Evolutionary conservation across 2,329 filamentous ascomycete genomes (phyloP).

Genomic region (Nannizzia gypsea): DNA sequence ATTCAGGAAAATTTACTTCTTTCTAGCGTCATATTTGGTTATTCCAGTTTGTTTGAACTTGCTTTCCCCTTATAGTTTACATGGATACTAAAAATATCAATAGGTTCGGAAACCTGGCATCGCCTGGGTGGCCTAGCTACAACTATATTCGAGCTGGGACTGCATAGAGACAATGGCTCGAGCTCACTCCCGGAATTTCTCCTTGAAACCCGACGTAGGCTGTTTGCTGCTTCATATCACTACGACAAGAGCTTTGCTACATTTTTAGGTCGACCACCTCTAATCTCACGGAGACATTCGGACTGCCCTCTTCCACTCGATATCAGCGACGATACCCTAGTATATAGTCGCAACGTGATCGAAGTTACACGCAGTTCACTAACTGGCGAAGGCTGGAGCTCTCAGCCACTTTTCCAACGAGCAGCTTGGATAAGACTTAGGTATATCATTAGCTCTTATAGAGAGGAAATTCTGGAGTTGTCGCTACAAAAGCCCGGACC

Average conservation of each 20-base stretch:
- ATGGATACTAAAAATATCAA: not conserved
- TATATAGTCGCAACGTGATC: not conserved
- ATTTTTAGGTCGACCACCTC: not conserved
- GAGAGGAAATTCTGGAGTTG: constrained; percentile 5
- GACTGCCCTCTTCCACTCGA: constrained; percentile 3
- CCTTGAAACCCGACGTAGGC: not conserved
- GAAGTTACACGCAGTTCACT: not conserved
- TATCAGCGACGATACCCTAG: not conserved
- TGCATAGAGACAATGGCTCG: not conserved
- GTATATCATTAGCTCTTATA: not conserved
- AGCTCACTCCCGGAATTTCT: not conserved
- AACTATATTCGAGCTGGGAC: not conserved
- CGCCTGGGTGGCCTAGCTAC: not conserved
- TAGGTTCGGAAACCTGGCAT: not conserved
- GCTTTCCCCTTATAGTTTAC: not conserved
- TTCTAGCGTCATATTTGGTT: not conserved
- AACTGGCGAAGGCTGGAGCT: not conserved
- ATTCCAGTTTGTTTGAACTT: constrained; percentile 5
- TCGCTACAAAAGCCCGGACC: not conserved
- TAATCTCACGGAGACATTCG: not conserved
- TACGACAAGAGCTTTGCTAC: constrained; percentile 1
- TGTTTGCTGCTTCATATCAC: not conserved
- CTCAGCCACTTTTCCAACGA: not conserved
- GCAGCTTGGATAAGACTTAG: not conserved
- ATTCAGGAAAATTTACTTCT: constrained; percentile 3